Evolutionary conservation across 495 filamentous ascomycete species (phyloP).

Genomic region (Aspergillus panamensis): DNA sequence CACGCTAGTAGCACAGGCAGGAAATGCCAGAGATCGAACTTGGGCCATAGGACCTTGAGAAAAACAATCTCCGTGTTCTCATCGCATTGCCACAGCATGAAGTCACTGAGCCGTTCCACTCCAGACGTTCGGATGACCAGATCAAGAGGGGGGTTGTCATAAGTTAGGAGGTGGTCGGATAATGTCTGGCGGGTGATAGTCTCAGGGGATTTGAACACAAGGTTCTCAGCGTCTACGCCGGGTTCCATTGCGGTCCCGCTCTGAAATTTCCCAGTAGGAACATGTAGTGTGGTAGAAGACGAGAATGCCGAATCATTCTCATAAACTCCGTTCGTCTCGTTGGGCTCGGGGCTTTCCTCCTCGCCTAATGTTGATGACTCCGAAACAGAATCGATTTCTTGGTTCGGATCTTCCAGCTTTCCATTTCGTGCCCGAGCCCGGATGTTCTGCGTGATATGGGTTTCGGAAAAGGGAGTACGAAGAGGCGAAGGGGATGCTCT

Average conservation of each 20-base stretch:
- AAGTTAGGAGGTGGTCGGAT: constrained; percentile 77
- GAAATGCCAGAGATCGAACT: constrained; percentile 94
- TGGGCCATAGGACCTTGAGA: constrained; percentile 88
- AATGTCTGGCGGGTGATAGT: constrained; percentile 78
- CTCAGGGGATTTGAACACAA: constrained; percentile 63
- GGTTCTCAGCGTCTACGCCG: constrained; percentile 21
- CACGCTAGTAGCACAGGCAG: constrained; percentile 87
- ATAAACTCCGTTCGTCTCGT: constrained; percentile 39
- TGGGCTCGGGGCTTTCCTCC: constrained; percentile 28
- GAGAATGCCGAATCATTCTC: constrained; percentile 55
- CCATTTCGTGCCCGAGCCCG: constrained; percentile 51
- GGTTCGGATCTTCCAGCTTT: constrained; percentile 34
- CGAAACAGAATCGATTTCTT: constrained; percentile 38
- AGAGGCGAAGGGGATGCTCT: constrained; percentile 29
- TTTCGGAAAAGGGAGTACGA: constrained; percentile 75
- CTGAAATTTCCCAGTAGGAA: constrained; percentile 33
- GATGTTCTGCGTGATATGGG: constrained; percentile 80
- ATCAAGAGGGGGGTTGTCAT: constrained; percentile 80
- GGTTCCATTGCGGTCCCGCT: constrained; percentile 22
- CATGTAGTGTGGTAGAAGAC: constrained; percentile 52
- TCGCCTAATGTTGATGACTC: constrained; percentile 36
- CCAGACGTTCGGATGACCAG: constrained; percentile 87
- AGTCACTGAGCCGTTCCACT: constrained; percentile 88
- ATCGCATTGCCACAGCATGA: constrained; percentile 98
- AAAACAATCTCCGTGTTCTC: constrained; percentile 89